A percentile compares a stretch with the other conserved stretches of the same genome.
Evolutionary conservation across 164 flowering plant species (phyloP).

Genomic region (Chimonanthus praecox): DNA sequence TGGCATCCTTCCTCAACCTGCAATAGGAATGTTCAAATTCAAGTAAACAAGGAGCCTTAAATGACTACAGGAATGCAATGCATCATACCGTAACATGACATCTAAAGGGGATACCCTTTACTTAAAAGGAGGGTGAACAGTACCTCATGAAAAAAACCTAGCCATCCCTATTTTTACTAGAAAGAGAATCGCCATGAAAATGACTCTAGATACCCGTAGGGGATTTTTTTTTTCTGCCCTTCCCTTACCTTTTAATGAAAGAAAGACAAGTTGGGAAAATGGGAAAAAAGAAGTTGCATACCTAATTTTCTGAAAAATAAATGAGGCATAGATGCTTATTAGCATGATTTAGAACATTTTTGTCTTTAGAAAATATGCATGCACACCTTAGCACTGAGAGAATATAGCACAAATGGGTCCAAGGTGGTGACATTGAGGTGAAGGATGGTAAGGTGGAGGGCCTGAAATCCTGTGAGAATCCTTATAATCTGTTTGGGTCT

Average conservation of each 20-base stretch:
- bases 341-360: too few species aligned
- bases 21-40: conserved; percentile 12
- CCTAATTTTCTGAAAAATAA: too few species aligned
- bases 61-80: not conserved
- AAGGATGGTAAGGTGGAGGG: conserved; percentile 56
- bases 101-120: not conserved
- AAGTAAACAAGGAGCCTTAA: not conserved
- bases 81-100: not conserved
- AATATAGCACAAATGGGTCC: conserved; percentile 64
- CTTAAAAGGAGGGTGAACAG: not conserved
- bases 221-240: too few species aligned
- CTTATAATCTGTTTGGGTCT: conserved; percentile 49
- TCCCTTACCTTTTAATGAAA: too few species aligned
- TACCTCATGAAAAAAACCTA: not conserved
- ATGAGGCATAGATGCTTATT: too few species aligned
- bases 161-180: not conserved
- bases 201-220: not conserved
- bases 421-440: conserved; percentile 81
- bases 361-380: too few species aligned
- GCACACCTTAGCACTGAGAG: conserved; percentile 84
- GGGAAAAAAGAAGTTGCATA: too few species aligned
- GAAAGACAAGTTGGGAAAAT: too few species aligned
- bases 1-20: conserved; percentile 87
- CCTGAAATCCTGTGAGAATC: conserved; percentile 56
- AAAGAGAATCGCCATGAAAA: not conserved